Base-by-base conservation (phyloP, 23 red algal genomes). In the Pyropia haitanensis region DNA sequence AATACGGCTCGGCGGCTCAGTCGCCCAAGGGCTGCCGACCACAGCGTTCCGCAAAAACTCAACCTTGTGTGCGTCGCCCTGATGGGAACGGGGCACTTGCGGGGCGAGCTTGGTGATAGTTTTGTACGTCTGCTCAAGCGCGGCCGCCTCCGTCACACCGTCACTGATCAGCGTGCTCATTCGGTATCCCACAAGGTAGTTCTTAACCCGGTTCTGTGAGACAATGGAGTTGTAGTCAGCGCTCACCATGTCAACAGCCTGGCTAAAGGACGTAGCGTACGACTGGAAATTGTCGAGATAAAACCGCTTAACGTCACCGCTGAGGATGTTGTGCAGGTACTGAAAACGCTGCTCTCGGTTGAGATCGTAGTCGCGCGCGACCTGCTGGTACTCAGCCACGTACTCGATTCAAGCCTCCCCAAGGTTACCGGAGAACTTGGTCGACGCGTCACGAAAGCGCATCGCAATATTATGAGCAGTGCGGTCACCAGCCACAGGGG, bases 111-210 rank as follows among this genome's bases (percentile, higher is more conserved):
- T 59, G 25, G 18, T 5, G 0, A 63, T 73, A 14, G 18, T 27
- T 5, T 73, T 73, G 50, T 61, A 73, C 3, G 34, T 32, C 52
- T 55, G 21, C 34, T 56, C 69, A 28, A 73, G 69, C 14, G 51
- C 69, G 24, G 69, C 69, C 22, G 69, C 48, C 18, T 20, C 49
- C 16, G 56, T 25, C 4, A 60, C 26, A 18, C 51, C 69, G 14
- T 56, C 56, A 34, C 4, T 34, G 2, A 73, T 18, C 32, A 63
- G 49, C 25, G 30, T 24, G 1, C 12, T 33, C 23, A 64, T 34
- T 6, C 69, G 18, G n/a, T 30, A 55, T 8, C 1, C 56, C n/a
- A 5, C 28, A 7, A 73, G 56, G 49, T 73, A 32, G 15, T 63
- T 73, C 69, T 73, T 62, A 2, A 58, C 48, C 25, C 53, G 24